phyloP scores from a whole-genome alignment of 1,284 basidiomycete species.

The Flammula alnicola region DNA sequence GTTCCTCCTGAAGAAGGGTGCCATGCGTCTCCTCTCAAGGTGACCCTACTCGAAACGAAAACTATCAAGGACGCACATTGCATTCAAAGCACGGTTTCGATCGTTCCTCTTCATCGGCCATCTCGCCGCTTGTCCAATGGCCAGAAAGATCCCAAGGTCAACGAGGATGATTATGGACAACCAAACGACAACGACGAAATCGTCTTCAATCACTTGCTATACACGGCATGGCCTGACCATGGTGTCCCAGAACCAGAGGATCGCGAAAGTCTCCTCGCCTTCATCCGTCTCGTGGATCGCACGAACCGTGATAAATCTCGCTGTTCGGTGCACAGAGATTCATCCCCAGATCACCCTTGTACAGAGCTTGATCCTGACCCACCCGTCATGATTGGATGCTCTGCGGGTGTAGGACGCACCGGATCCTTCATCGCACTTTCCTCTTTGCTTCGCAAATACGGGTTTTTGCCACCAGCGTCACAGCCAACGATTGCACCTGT shows the following conservation, averaged over 20 bases:
- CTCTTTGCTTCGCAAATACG: slow-evolving; percentile 67
- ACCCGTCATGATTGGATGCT: slow-evolving; percentile 84
- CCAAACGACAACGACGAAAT: slow-evolving; percentile 38
- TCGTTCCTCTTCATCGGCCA: slow-evolving; percentile 31
- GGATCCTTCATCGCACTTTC: slow-evolving; percentile 85
- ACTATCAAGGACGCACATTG: slow-evolving; percentile 60
- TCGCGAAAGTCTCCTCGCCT: slow-evolving; percentile 59
- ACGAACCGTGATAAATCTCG: slow-evolving; percentile 55
- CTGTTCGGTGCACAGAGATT: slow-evolving; percentile 31
- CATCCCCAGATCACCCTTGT: slow-evolving; percentile 14
- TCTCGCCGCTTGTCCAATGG: too few relatives aligned
- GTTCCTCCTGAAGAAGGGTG: slow-evolving; percentile 51
- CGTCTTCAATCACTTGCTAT: slow-evolving; percentile 74
- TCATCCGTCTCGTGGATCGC: slow-evolving; percentile 63
- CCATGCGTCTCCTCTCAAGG: slow-evolving; percentile 48
- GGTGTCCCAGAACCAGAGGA: slow-evolving; percentile 69
- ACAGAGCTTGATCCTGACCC: slow-evolving; percentile 52
- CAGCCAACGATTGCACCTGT: slow-evolving; percentile 33
- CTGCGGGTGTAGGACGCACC: slow-evolving; percentile 89
- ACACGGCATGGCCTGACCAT: slow-evolving; percentile 83
- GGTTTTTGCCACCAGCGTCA: slow-evolving; percentile 47
- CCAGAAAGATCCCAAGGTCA: too few relatives aligned
- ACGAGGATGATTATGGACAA: slow-evolving; percentile 25
- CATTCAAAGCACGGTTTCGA: slow-evolving; percentile 55
- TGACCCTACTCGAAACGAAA: slow-evolving; percentile 54